A percentile compares a stretch with the other conserved stretches of the same genome.
These are phyloP conservation scores for Casuarina glauca DNA, from an alignment of 306 rosid species.

Conservation along the genomic window DNA sequence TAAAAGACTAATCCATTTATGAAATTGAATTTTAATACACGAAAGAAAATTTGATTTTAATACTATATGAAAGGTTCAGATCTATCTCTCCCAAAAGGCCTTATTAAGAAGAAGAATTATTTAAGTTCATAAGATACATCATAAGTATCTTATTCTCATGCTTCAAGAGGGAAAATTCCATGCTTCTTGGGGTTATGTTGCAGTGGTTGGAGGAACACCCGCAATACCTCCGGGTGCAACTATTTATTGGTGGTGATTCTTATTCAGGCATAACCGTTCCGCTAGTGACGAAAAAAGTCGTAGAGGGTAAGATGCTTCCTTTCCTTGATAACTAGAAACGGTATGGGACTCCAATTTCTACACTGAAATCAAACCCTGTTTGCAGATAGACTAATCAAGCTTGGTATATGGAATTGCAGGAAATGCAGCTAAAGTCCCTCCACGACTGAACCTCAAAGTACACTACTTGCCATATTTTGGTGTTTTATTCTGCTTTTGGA, in stretches of 20 bases:
- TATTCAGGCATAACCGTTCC: conserved; percentile 23
- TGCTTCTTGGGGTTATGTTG: neutral
- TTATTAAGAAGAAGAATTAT: too few species aligned
- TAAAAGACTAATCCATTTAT: too few species aligned
- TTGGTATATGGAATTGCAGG: neutral
- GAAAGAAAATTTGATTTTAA: too few species aligned
- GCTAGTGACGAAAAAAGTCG: conserved; percentile 7
- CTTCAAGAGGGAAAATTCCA: too few species aligned
- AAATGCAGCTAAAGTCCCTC: conserved; percentile 21
- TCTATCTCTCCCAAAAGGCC: too few species aligned
- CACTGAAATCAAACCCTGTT: neutral
- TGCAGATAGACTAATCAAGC: neutral
- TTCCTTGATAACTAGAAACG: neutral
- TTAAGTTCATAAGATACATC: too few species aligned
- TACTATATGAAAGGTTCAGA: too few species aligned
- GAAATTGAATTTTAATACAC: too few species aligned
- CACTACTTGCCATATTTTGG: neutral
- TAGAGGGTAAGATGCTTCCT: conserved; percentile 13
- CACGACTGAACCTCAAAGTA: conserved; percentile 24
- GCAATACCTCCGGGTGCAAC: conserved; percentile 14
- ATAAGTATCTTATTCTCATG: too few species aligned
- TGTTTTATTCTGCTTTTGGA: neutral
- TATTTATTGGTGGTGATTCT: conserved; percentile 31
- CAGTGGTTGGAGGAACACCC: conserved; percentile 28
- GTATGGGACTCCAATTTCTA: neutral